A percentile compares a stretch with the other conserved stretches of the same genome.
Evolutionary conservation across 2,329 filamentous ascomycete species (phyloP).

Genomic region (Sporothrix dimorphospora): DNA sequence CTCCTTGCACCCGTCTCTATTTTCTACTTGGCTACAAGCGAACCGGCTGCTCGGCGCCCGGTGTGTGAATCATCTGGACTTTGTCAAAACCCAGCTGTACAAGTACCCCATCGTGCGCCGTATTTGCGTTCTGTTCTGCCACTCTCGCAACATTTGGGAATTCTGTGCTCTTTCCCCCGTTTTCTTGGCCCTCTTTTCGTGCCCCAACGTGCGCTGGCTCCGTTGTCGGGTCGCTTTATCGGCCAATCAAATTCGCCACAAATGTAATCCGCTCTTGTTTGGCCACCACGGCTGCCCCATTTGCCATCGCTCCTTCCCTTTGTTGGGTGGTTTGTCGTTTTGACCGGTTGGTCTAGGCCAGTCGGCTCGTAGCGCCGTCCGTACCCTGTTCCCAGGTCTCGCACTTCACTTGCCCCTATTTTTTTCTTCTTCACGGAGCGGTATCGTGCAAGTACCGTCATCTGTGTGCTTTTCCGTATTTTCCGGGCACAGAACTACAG

Average conservation of each 20-base stretch:
- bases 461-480: neutral
- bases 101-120: neutral
- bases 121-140: neutral
- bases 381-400: neutral
- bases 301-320: constrained; percentile 15
- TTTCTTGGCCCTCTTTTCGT: neutral
- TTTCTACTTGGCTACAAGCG: constrained; percentile 19
- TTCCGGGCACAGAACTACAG: neutral
- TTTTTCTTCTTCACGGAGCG: neutral
- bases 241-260: constrained; percentile 20
- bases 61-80: neutral
- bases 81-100: neutral
- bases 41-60: constrained; percentile 13
- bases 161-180: neutral
- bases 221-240: constrained; percentile 21
- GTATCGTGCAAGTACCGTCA: neutral
- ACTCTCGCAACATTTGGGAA: neutral
- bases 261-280: constrained; percentile 27
- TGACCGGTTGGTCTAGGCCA: neutral
- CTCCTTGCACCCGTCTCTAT: neutral
- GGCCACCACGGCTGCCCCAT: neutral
- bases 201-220: constrained; percentile 12
- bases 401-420: constrained; percentile 12
- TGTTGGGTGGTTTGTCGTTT: neutral
- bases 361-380: neutral